phyloP scores from a whole-genome alignment of 176 grass and related monocot species.

The Pharus latifolius region DNA sequence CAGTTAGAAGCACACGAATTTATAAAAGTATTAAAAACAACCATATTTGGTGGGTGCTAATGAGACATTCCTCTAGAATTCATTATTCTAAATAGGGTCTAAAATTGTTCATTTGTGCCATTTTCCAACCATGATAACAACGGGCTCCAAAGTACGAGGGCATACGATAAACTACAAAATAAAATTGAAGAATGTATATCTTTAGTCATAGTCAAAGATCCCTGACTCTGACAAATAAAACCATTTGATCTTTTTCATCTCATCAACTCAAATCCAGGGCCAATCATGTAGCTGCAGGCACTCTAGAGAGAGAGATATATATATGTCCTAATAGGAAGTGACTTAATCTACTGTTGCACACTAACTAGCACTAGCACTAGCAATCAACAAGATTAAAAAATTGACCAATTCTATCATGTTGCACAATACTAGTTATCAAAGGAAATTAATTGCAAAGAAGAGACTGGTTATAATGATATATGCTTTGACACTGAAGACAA shows the following conservation, averaged over 20 bases:
- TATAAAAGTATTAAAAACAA: no score
- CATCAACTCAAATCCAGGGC: slow-evolving; percentile 9
- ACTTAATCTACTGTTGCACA: not conserved
- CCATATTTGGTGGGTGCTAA: no score
- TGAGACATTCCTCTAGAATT: no score
- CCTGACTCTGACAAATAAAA: slow-evolving; percentile 18
- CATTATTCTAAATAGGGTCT: no score
- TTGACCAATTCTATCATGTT: no score
- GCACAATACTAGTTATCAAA: no score
- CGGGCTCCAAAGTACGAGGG: slow-evolving; percentile 27
- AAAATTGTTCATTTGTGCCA: no score
- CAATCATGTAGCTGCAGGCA: not conserved
- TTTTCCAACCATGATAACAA: slow-evolving; percentile 7
- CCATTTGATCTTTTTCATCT: slow-evolving; percentile 1
- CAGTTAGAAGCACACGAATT: no score
- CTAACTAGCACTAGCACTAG: not conserved
- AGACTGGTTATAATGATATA: no score
- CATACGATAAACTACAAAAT: slow-evolving; percentile 8
- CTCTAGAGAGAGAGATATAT: not conserved
- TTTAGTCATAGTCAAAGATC: slow-evolving; percentile 30
- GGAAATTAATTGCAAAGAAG: no score
- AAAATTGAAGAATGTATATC: slow-evolving; percentile 1
- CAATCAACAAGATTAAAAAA: no score
- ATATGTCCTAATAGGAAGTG: slow-evolving; percentile 1
- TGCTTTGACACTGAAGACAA: no score